phyloP scores from a whole-genome alignment of 805 yeast genomes.

The Candida alai region DNA sequence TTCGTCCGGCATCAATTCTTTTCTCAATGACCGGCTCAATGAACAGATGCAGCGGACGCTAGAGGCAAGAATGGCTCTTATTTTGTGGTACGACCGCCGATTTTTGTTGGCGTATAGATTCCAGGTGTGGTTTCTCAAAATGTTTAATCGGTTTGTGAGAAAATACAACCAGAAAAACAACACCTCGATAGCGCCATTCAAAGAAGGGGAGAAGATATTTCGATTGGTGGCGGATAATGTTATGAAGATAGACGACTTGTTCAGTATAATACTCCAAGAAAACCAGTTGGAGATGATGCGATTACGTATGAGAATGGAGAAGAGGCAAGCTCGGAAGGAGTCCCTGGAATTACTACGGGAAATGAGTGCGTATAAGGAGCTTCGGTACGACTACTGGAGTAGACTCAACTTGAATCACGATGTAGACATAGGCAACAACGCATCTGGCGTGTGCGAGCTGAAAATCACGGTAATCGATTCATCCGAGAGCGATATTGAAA shows the following conservation, averaged over 20 bases:
- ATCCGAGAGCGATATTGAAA: constrained; percentile 4
- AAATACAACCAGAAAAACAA: constrained; percentile 21
- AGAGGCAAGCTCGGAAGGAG: constrained; percentile 2
- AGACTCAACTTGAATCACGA: constrained; percentile 20
- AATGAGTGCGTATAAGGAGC: constrained; percentile 16
- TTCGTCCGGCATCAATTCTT: constrained; percentile 7
- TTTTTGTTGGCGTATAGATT: constrained; percentile 23
- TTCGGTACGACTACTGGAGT: constrained; percentile 37
- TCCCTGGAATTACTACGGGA: constrained; percentile 5
- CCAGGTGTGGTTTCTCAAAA: constrained; percentile 32
- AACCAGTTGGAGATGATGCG: constrained; percentile 18
- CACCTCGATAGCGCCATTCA: constrained; percentile 16
- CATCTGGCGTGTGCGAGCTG: no score
- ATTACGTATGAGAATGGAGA: constrained; percentile 12
- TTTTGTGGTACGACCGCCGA: constrained; percentile 24
- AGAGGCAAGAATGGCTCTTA: constrained; percentile 17
- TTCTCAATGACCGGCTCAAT: constrained; percentile 15
- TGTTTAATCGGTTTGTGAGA: constrained; percentile 32
- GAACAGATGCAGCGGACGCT: constrained; percentile 19
- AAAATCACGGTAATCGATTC: no score
- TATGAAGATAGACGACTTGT: constrained; percentile 20
- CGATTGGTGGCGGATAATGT: constrained; percentile 17
- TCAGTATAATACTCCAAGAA: constrained; percentile 24
- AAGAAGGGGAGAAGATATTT: constrained; percentile 21
- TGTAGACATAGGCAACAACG: no score